Conservation (phyloP, 805 yeast genomes). For the Nakazawaea laoshanensis region DNA sequence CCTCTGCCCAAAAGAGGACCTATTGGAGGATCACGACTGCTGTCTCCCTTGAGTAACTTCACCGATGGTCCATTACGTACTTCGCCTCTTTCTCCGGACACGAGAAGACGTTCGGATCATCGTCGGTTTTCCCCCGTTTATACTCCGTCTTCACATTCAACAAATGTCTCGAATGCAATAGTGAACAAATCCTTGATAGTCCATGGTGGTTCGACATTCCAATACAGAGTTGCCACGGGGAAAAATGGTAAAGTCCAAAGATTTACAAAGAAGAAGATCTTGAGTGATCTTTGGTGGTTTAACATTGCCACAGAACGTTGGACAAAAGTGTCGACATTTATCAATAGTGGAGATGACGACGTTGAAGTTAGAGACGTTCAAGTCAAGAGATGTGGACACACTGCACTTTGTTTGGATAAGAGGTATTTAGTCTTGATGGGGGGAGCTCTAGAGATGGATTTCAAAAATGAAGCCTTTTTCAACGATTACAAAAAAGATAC, state of each 20-base stretch:
- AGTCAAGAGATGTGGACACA: constrained; percentile 11
- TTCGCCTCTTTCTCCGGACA: background rate
- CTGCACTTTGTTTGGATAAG: constrained; percentile 3
- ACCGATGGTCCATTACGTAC: background rate
- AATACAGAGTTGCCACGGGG: constrained; percentile 15
- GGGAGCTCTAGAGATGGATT: constrained; percentile 10
- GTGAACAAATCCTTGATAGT: constrained; percentile 17
- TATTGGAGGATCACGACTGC: background rate
- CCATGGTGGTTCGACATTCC: constrained; percentile 23
- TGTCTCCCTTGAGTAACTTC: constrained; percentile 1
- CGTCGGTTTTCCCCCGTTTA: background rate
- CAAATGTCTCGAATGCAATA: background rate
- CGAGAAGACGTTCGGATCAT: background rate
- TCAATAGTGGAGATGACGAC: background rate
- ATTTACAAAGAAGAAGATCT: constrained; percentile 19
- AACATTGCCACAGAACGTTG: constrained; percentile 35
- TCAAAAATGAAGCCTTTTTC: constrained; percentile 6
- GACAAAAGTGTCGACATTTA: constrained; percentile 15
- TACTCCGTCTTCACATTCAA: constrained; percentile 1
- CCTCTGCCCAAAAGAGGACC: background rate
- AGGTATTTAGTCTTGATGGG: constrained; percentile 8
- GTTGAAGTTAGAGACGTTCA: background rate
- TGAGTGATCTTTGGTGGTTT: constrained; percentile 45
- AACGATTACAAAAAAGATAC: constrained; percentile 8
- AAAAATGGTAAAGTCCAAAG: constrained; percentile 13